Conservation (phyloP, 352 stramenopile genomes). For the Phytophthora megakarya region DNA sequence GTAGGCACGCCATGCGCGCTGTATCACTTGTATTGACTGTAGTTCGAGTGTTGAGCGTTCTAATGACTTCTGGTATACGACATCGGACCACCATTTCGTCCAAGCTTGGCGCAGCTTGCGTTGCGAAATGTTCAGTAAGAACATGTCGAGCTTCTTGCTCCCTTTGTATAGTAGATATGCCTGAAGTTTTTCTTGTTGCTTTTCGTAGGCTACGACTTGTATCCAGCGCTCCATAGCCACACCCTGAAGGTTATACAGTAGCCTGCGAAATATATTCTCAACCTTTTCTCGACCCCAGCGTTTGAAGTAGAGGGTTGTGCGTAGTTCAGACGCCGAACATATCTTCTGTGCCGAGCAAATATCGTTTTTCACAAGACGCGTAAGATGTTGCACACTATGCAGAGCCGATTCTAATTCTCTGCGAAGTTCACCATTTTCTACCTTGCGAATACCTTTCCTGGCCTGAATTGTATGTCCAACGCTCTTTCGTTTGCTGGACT, state of each 20-base stretch:
- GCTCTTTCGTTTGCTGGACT: constrained; percentile 19
- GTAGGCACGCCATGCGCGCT: constrained; percentile 65
- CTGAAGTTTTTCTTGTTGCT: constrained; percentile 76
- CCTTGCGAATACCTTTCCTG: constrained; percentile 14
- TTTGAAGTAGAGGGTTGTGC: constrained; percentile 80
- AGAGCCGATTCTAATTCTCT: constrained; percentile 65
- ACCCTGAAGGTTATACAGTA: constrained; percentile 71
- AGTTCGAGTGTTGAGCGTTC: constrained; percentile 54
- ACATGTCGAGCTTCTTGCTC: constrained; percentile 73
- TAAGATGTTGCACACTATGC: constrained; percentile 68
- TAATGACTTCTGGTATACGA: constrained; percentile 57
- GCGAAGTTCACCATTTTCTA: constrained; percentile 37
- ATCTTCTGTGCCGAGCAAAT: constrained; percentile 75
- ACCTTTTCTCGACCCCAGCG: constrained; percentile 81
- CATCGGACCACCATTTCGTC: constrained; percentile 67
- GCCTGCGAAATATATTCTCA: constrained; percentile 69
- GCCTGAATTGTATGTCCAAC: not conserved
- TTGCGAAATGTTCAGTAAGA: constrained; percentile 72
- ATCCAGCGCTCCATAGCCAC: constrained; percentile 70
- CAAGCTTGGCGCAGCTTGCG: constrained; percentile 70
- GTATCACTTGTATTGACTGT: constrained; percentile 58
- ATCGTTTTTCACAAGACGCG: constrained; percentile 72
- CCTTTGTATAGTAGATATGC: constrained; percentile 82
- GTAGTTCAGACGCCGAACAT: constrained; percentile 61
- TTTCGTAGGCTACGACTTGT: constrained; percentile 52